Evolutionary conservation across 2,329 filamentous ascomycete species (phyloP).

Genomic region (Arthrobotrys iridis): DNA sequence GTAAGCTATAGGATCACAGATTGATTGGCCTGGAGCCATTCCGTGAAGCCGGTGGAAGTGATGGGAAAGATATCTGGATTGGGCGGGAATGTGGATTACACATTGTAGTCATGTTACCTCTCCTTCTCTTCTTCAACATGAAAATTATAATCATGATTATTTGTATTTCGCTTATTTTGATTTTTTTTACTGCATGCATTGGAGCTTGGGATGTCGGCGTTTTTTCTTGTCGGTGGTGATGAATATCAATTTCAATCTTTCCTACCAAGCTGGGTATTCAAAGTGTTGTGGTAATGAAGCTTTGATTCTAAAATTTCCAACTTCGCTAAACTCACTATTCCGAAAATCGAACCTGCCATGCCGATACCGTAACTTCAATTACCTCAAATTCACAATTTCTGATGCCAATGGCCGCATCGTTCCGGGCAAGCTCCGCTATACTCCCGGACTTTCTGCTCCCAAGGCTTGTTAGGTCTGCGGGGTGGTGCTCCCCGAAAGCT

Average conservation of each 20-base stretch:
- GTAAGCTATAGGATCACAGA: constrained; percentile 83
- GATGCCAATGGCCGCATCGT: constrained; percentile 51
- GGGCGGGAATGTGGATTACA: not conserved
- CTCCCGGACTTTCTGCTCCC: constrained; percentile 38
- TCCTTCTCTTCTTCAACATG: not conserved
- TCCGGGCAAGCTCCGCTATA: constrained; percentile 38
- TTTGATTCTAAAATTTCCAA: constrained; percentile 33
- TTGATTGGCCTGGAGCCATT: constrained; percentile 43
- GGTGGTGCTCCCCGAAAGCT: constrained; percentile 23
- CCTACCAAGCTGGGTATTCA: not conserved
- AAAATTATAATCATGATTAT: not conserved
- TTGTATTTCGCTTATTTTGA: not conserved
- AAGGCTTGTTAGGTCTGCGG: constrained; percentile 14
- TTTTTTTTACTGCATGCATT: constrained; percentile 3
- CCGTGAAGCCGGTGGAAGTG: not conserved
- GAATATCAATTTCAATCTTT: constrained; percentile 9
- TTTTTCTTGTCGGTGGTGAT: not conserved
- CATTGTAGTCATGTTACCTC: not conserved
- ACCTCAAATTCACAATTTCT: not conserved
- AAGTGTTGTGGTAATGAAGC: constrained; percentile 34
- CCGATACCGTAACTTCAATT: constrained; percentile 14
- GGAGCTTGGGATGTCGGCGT: constrained; percentile 19
- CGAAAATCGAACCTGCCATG: constrained; percentile 1
- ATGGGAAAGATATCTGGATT: not conserved
- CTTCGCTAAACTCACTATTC: not conserved